Evolutionary conservation across 2,329 filamentous ascomycete genomes (phyloP), one percentile per base, ranked within the genome.

Genomic region (Penicillium sp.): DNA sequence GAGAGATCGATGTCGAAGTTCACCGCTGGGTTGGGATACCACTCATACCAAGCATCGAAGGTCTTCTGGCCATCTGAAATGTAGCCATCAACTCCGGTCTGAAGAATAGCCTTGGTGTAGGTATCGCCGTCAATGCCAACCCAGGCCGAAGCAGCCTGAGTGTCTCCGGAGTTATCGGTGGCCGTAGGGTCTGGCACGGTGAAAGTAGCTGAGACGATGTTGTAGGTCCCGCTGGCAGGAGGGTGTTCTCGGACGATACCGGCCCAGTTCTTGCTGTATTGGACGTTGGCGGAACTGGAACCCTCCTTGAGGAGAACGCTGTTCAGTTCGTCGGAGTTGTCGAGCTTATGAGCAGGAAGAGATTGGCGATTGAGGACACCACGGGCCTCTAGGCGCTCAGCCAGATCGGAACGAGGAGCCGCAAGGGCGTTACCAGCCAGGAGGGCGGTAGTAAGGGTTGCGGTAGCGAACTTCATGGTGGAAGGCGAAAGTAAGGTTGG

Each of bases 121-220:
- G 81, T 83, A 61, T 85, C 81, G 11, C 84, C 84, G 55, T 86
- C 84, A 52, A 87, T 86, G 21, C 83, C 83, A 8, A 86, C 82
- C 83, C 82, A 86, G 10, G 81, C 82, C 0, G 80, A 79, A 3
- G 78, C 79, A 43, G 78, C 77, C 61, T 81, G 78, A 26, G 64
- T 67, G n/a, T 67, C 67, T 26, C 64, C 67, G 19, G 68, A 71
- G 23, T 73, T 70, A 8, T 71, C 67, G 1, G 76, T 75, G 7
- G 72, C 66, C n/a, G 72, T 72, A 9, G 81, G 78, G 1, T 74
- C 75, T 2, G 83, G 83, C 5, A 85, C 78, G 1, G 73, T 80
- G 68, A 86, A 82, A 13, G 78, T 71, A 7, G 70, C 73, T 0
- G 71, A 67, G 5, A 73, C 70, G 2, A 65, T 64, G 5, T 75